Conservation (phyloP, 2,329 filamentous ascomycete species). For the Hypocrella siamensis region DNA sequence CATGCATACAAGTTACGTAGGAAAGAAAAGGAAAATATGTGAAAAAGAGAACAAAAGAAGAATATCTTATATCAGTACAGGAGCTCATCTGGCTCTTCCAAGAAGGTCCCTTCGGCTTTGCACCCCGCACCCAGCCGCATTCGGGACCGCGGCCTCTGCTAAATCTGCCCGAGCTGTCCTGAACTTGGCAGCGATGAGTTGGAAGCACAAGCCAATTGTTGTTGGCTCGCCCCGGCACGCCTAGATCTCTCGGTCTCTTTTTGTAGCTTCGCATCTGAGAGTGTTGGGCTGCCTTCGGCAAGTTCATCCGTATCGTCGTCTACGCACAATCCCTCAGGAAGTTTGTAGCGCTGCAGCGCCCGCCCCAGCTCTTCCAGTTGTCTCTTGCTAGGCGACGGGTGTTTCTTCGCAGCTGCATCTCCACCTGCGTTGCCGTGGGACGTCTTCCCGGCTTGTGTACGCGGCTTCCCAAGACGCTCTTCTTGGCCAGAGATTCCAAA, state of each 20-base stretch:
- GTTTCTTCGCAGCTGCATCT: conserved; percentile 20
- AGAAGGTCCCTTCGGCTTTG: neutral
- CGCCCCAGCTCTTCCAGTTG: conserved; percentile 21
- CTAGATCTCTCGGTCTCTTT: too few species aligned
- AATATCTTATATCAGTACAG: conserved; percentile 1
- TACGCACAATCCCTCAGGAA: conserved; percentile 6
- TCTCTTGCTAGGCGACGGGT: conserved; percentile 27
- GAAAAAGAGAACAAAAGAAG: neutral
- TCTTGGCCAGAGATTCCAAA: too few species aligned
- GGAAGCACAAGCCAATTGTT: too few species aligned
- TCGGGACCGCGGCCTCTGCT: neutral
- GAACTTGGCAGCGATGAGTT: neutral
- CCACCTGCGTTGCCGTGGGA: conserved; percentile 1
- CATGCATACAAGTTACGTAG: neutral
- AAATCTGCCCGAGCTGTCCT: neutral
- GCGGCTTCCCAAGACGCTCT: too few species aligned
- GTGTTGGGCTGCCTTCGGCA: conserved; percentile 2
- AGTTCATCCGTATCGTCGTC: conserved; percentile 16
- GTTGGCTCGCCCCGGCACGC: too few species aligned
- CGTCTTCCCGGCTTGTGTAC: too few species aligned
- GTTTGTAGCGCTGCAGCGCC: conserved; percentile 17
- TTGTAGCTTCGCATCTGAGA: too few species aligned
- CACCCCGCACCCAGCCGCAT: neutral
- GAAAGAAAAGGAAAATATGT: neutral
- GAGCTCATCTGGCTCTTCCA: conserved; percentile 4